A percentile compares a stretch with the other conserved stretches of the same genome.
Conservation (phyloP, 345 rosid species). For the Corchorus olitorius region DNA sequence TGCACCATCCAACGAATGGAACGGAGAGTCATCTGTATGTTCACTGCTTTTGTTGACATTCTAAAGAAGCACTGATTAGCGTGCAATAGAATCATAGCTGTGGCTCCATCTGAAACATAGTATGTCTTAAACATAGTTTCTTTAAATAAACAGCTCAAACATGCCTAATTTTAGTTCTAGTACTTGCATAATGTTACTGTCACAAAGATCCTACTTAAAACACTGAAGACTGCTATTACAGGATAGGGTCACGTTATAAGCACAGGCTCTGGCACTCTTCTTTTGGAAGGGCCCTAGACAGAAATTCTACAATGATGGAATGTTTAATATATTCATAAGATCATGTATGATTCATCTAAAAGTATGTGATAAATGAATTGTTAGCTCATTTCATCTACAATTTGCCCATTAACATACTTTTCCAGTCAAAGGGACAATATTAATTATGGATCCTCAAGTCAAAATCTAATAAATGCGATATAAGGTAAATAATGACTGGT, state of each 20-base stretch:
- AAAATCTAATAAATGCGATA: neutral
- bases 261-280: neutral
- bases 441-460: neutral
- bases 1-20: neutral
- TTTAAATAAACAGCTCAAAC: neutral
- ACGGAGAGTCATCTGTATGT: constrained; percentile 1
- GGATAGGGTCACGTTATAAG: neutral
- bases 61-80: neutral
- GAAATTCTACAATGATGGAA: neutral
- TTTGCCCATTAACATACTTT: neutral
- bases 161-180: neutral
- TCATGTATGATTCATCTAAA: neutral
- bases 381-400: neutral
- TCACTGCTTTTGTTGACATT: neutral
- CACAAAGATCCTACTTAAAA: neutral
- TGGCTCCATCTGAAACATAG: neutral
- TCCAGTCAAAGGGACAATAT: neutral
- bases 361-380: neutral
- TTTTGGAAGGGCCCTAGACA: neutral
- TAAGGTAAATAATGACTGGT: neutral
- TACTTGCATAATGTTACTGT: neutral
- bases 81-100: neutral
- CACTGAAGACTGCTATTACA: neutral
- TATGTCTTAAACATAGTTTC: neutral
- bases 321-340: neutral